Conservation (phyloP, 371 early-diverging fungal genomes). For the Syncephalastrum racemosum region DNA sequence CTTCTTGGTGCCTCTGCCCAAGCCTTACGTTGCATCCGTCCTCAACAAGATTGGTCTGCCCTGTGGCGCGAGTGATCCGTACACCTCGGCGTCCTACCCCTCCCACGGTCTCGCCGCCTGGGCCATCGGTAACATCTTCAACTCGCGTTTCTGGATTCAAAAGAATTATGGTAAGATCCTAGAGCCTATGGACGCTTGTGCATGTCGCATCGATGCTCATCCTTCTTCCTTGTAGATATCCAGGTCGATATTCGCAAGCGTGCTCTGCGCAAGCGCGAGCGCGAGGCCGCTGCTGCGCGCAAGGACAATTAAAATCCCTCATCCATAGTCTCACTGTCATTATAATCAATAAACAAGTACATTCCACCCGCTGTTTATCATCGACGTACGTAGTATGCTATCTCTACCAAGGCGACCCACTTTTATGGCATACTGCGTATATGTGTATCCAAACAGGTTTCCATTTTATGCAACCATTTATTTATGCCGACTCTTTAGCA, state of each 20-base stretch:
- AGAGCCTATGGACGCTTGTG: not conserved
- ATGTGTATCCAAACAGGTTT: too few species aligned
- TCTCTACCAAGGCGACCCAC: too few species aligned
- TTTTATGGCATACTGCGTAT: too few species aligned
- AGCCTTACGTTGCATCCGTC: slow-evolving; percentile 76
- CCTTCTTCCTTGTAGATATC: slow-evolving; percentile 37
- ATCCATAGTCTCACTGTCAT: too few species aligned
- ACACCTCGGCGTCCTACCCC: slow-evolving; percentile 77
- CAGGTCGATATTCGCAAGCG: slow-evolving; percentile 74
- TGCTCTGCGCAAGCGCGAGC: slow-evolving; percentile 69
- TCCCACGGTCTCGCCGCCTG: slow-evolving; percentile 82
- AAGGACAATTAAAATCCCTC: slow-evolving; percentile 7
- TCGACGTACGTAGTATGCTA: too few species aligned
- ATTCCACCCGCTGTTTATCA: too few species aligned
- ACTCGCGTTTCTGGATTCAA: slow-evolving; percentile 62
- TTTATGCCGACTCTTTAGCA: slow-evolving; percentile 20
- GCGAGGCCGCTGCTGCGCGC: slow-evolving; percentile 55
- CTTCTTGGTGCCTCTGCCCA: slow-evolving; percentile 80
- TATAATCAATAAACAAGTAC: too few species aligned
- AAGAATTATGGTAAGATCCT: slow-evolving; percentile 53
- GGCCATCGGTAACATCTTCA: slow-evolving; percentile 64
- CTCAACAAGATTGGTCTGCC: slow-evolving; percentile 75
- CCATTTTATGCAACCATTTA: too few species aligned
- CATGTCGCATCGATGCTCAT: not conserved
- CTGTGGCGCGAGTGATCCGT: slow-evolving; percentile 70